Evolutionary conservation across 106 monocot genomes (phyloP), one percentile per base, ranked within the genome.

Genomic region (Phalaenopsis aphrodite): DNA sequence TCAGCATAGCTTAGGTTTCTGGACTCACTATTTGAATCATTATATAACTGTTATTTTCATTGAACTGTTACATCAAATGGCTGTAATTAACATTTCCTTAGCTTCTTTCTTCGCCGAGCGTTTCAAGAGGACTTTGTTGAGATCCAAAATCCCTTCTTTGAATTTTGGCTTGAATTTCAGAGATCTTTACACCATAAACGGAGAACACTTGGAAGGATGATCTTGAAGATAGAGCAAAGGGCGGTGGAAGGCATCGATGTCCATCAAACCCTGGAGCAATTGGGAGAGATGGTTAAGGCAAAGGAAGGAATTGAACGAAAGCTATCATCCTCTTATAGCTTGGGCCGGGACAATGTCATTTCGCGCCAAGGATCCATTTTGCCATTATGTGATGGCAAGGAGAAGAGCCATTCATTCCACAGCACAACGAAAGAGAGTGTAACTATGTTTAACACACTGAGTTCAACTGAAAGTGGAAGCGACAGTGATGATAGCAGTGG

Each of bases 281-380:
- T 96, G 78, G 88, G 87, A 61, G 88, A 91, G 67, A 75, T 80
- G 21, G 85, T 96, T 38, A 86, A 74, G 80, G 86, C 81, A 5
- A 93, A 87, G 82, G 89, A 89, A 81, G 86, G 87, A 12, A 82
- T 90, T 42, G 93, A 93, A 84, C 83, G 85, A 79, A 93, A 96
- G 73, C 83, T 93, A 15, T 80, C 83, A 8, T 82, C 85, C 4
- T 88, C 86, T 37, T 96, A 96, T 85, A 96, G 95, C 76, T 84
- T 96, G 42, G 93, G 95, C 17, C 79, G 87, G 42, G 95, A 96
- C 55, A 80, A 42, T 6, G 21, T 79, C 4, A 38, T 47, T 16
- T 71, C 81, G 5, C 75, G 77, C 41, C 41, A 37, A 7, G 80
- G 61, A 41, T 72, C 88, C n/a, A 23, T 87, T 45, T 81, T 93